Evolutionary conservation across 2,329 filamentous ascomycete species (phyloP).

Genomic region (Alternaria sp.): DNA sequence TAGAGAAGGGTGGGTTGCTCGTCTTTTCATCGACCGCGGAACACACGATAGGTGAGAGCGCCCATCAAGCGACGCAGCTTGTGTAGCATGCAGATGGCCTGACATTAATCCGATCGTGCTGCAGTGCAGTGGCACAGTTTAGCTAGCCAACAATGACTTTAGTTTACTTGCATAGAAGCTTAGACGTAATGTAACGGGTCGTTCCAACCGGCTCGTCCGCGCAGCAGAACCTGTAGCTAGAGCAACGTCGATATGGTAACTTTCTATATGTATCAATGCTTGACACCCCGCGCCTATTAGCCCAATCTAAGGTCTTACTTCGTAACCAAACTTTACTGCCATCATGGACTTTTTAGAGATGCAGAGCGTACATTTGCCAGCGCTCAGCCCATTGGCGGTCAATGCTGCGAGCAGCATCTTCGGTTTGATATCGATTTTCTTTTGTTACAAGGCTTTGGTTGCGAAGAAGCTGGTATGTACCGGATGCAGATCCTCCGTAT

Average conservation of each 20-base stretch:
- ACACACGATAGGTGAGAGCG: neutral
- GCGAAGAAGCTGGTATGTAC: slow-evolving; percentile 12
- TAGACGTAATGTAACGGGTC: neutral
- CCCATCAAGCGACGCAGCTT: neutral
- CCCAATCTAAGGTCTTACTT: slow-evolving; percentile 2
- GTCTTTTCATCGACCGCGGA: neutral
- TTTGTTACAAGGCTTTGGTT: slow-evolving; percentile 17
- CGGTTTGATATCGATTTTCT: slow-evolving; percentile 17
- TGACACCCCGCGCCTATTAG: neutral
- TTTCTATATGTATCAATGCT: slow-evolving; percentile 12
- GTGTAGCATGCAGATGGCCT: slow-evolving; percentile 6
- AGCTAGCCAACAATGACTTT: slow-evolving; percentile 4
- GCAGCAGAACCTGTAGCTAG: neutral
- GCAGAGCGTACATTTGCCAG: slow-evolving; percentile 2
- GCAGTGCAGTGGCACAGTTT: slow-evolving; percentile 14
- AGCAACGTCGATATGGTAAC: neutral
- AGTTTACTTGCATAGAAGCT: neutral
- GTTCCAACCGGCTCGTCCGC: slow-evolving; percentile 1
- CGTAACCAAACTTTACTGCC: neutral
- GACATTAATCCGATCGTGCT: slow-evolving; percentile 5
- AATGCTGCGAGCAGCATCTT: slow-evolving; percentile 17
- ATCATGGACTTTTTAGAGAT: slow-evolving; percentile 10
- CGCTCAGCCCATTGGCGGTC: slow-evolving; percentile 8
- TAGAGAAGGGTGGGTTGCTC: neutral
- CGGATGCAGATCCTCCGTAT: neutral